phyloP scores from a whole-genome alignment of 177 flowering plant genomes.

The Vitis hybrid region DNA sequence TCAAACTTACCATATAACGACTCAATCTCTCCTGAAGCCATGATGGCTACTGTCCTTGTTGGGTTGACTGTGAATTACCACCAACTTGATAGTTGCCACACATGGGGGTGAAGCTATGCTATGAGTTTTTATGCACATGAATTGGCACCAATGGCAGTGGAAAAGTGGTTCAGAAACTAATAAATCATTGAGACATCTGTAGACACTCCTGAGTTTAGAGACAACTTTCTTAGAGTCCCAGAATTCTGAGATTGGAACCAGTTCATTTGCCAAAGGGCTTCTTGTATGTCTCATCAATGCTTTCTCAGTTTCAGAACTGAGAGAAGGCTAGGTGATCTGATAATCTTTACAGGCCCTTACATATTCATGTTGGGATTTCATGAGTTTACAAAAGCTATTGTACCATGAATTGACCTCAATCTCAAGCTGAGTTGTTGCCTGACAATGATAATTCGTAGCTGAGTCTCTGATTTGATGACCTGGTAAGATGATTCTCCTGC shows the following conservation, averaged over 20 bases:
- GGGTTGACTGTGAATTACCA: too few relatives aligned
- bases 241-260: slow-evolving; percentile 66
- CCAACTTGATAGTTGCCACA: too few relatives aligned
- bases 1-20: slow-evolving; percentile 57
- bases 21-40: too few relatives aligned
- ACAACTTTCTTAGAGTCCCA: slow-evolving; percentile 87
- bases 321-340: slow-evolving; percentile 79
- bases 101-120: too few relatives aligned
- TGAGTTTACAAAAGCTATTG: slow-evolving; percentile 56
- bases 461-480: slow-evolving; percentile 49
- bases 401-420: slow-evolving; percentile 64
- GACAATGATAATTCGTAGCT: slow-evolving; percentile 56
- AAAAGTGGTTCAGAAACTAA: slow-evolving; percentile 19
- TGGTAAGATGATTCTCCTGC: slow-evolving; percentile 49
- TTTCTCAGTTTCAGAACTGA: slow-evolving; percentile 71
- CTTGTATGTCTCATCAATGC: slow-evolving; percentile 67
- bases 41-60: too few relatives aligned
- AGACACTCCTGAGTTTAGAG: slow-evolving; percentile 48
- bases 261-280: slow-evolving; percentile 79
- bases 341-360: slow-evolving; percentile 87
- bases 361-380: slow-evolving; percentile 56
- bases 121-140: too few relatives aligned
- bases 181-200: slow-evolving; percentile 25
- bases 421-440: slow-evolving; percentile 68
- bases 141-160: too few relatives aligned